A percentile compares a stretch with the other conserved stretches of the same genome.
phyloP scores from a whole-genome alignment of 768 basidiomycete genomes.

The Lactarius evosmus region DNA sequence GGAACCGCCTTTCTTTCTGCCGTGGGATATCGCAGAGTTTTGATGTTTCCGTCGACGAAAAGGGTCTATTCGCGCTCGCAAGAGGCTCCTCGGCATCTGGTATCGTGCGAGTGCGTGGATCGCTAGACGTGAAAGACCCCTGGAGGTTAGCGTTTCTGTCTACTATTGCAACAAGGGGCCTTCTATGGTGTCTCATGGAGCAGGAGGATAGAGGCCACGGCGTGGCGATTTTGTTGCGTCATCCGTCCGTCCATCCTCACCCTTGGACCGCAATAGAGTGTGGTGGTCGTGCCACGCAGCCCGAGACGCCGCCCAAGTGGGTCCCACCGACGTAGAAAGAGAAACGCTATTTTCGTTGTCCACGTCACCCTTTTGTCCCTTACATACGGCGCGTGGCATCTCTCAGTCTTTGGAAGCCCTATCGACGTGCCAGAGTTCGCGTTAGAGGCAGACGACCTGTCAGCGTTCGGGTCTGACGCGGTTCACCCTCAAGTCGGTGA shows the following conservation, averaged over 20 bases:
- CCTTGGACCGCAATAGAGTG: background rate
- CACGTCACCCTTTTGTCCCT: constrained; percentile 13
- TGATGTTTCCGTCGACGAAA: constrained; percentile 10
- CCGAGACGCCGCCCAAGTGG: constrained; percentile 11
- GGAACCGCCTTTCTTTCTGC: too few relatives aligned
- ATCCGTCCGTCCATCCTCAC: background rate
- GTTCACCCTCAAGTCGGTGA: constrained; percentile 9
- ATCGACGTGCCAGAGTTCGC: background rate
- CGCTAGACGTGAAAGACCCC: constrained; percentile 3
- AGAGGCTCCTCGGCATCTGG: constrained; percentile 17
- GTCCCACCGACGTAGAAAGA: constrained; percentile 3
- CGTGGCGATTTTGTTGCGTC: constrained; percentile 12
- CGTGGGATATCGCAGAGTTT: constrained; percentile 11
- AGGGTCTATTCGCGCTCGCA: background rate
- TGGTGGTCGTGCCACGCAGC: background rate
- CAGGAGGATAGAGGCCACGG: background rate
- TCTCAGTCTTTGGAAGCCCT: background rate
- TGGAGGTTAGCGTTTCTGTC: constrained; percentile 7
- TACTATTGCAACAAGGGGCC: background rate
- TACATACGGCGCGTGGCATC: background rate
- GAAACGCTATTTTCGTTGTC: constrained; percentile 5
- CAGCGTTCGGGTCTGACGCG: background rate
- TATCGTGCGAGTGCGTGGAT: constrained; percentile 9
- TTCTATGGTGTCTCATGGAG: constrained; percentile 1
- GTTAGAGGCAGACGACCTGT: constrained; percentile 2